A percentile compares a stretch with the other conserved stretches of the same genome.
Evolutionary conservation across 2,329 filamentous ascomycete species (phyloP).

Genomic region (Colletotrichum brevisporum): DNA sequence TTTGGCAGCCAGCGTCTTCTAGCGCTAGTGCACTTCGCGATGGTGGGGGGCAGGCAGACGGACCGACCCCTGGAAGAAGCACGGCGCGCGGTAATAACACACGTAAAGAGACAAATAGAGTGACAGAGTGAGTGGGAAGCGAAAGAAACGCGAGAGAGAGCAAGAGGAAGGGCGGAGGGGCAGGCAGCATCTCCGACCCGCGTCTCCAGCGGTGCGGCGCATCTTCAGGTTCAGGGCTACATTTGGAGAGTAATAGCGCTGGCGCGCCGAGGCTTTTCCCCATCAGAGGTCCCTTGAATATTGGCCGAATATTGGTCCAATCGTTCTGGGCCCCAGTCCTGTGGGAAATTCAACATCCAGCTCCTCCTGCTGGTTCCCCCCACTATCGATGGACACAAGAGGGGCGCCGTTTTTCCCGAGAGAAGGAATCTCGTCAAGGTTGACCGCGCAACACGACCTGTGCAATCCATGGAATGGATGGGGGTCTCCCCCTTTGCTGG

Average conservation of each 20-base stretch:
- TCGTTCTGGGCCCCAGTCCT: slow-evolving; percentile 8
- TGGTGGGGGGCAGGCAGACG: neutral
- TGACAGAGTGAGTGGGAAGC: neutral
- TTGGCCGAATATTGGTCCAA: slow-evolving; percentile 27
- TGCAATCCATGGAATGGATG: neutral
- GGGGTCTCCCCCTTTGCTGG: neutral
- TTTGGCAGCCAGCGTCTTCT: neutral
- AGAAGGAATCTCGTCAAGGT: slow-evolving; percentile 12
- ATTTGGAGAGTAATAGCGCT: neutral
- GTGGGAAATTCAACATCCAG: slow-evolving; percentile 19
- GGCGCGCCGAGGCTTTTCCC: neutral
- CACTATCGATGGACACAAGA: slow-evolving; percentile 19
- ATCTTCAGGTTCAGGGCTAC: slow-evolving; percentile 3
- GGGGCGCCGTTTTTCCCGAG: slow-evolving; percentile 21
- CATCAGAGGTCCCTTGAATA: slow-evolving; percentile 19
- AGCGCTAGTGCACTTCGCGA: neutral
- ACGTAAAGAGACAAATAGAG: neutral
- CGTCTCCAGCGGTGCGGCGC: too few relatives aligned
- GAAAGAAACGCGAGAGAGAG: too few relatives aligned
- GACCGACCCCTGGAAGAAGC: neutral
- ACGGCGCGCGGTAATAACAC: neutral
- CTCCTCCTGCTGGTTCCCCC: slow-evolving; percentile 1
- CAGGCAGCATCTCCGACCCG: too few relatives aligned
- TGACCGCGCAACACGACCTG: slow-evolving; percentile 18
- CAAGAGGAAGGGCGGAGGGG: neutral